Evolutionary conservation across 2,329 filamentous ascomycete genomes (phyloP).

Genomic region (Calonectria hawksworthii): DNA sequence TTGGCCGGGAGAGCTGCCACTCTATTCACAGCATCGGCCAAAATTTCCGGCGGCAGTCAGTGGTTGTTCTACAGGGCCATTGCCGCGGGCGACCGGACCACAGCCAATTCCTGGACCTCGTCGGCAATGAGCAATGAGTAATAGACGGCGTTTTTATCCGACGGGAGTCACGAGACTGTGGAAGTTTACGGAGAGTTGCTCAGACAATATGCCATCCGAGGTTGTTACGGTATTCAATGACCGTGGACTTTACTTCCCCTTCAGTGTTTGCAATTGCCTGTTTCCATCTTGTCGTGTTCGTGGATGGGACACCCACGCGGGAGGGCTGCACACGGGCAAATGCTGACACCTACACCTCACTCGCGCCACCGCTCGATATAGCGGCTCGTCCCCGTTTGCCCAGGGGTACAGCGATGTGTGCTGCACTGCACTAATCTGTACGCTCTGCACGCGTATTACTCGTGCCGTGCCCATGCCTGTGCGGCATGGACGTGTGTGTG

Average conservation of each 20-base stretch:
- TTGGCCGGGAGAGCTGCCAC: slow-evolving; percentile 37
- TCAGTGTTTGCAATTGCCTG: neutral
- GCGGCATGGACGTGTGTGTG: neutral
- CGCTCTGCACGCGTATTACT: neutral
- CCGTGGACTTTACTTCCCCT: neutral
- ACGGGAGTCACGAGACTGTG: slow-evolving; percentile 30
- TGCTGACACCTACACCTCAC: neutral
- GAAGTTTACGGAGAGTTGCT: slow-evolving; percentile 12
- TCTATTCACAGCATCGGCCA: slow-evolving; percentile 9
- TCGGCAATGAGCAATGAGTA: slow-evolving; percentile 26
- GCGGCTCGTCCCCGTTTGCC: neutral
- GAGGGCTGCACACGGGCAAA: neutral
- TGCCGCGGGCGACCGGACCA: slow-evolving; percentile 40
- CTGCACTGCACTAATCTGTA: neutral
- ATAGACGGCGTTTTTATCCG: slow-evolving; percentile 11
- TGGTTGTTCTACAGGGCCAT: slow-evolving; percentile 13
- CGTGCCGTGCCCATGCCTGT: neutral
- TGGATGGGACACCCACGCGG: neutral
- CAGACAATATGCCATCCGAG: neutral
- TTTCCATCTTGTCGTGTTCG: neutral
- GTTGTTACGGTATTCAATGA: neutral
- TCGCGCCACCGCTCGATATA: neutral
- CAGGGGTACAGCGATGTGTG: neutral
- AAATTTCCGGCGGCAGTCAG: slow-evolving; percentile 18
- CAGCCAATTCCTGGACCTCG: neutral